Conservation (phyloP, 495 filamentous ascomycete genomes). For the Chlorociboria aeruginascens region DNA sequence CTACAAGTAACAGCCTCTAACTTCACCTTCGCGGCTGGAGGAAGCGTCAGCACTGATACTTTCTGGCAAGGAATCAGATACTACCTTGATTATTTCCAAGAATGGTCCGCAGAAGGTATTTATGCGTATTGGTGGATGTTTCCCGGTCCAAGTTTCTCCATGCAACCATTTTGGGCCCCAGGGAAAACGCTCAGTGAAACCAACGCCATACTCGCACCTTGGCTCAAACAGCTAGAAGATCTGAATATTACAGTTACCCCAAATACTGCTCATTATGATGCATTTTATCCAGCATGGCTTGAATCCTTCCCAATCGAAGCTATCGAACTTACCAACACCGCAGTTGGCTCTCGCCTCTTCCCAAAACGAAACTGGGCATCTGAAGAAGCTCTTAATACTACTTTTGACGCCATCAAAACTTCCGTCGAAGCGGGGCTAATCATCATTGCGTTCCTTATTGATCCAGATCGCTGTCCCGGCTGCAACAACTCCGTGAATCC, state of each 20-base stretch:
- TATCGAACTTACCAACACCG: constrained; percentile 30
- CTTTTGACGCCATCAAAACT: constrained; percentile 23
- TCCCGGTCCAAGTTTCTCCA: constrained; percentile 3
- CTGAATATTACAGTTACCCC: constrained; percentile 22
- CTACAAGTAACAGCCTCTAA: background rate
- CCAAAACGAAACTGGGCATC: constrained; percentile 35
- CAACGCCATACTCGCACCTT: constrained; percentile 5
- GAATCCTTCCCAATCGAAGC: constrained; percentile 30
- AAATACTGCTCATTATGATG: constrained; percentile 23
- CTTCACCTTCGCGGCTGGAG: background rate
- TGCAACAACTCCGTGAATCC: constrained; percentile 41
- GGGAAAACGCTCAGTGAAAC: constrained; percentile 5
- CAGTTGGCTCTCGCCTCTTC: constrained; percentile 43
- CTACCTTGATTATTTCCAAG: background rate
- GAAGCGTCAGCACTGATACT: background rate
- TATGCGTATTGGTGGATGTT: background rate
- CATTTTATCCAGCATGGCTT: constrained; percentile 35
- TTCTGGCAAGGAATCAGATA: background rate
- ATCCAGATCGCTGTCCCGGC: background rate
- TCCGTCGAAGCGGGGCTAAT: constrained; percentile 33
- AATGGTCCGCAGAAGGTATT: background rate
- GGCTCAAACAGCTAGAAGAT: constrained; percentile 6
- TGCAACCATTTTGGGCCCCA: constrained; percentile 8
- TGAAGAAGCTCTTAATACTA: constrained; percentile 7
- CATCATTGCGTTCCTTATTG: constrained; percentile 26